Percentiles rank a stretch among this genome's conserved stretches.
Conservation (phyloP, 2,329 filamentous ascomycete species). For the Hypoxylon sp. region DNA sequence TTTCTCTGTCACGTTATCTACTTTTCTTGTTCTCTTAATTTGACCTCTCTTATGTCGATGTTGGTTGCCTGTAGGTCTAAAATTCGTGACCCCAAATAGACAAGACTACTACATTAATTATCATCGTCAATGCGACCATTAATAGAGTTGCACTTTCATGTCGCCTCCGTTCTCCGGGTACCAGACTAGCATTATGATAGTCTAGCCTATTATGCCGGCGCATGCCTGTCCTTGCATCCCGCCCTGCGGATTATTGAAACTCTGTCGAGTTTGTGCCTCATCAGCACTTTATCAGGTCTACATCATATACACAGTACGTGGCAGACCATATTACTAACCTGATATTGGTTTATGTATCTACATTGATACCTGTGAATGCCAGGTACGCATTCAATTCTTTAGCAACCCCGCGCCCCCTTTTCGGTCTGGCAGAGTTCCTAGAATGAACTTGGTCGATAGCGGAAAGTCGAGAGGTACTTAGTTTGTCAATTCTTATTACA, state of each 20-base stretch:
- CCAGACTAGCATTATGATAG: conserved; percentile 43
- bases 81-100: conserved; percentile 32
- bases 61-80: conserved; percentile 37
- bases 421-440: conserved; percentile 22
- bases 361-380: background rate
- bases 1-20: conserved; percentile 33
- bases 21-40: conserved; percentile 37
- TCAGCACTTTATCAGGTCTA: conserved; percentile 30
- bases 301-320: conserved; percentile 15
- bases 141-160: conserved; percentile 45
- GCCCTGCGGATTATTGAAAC: conserved; percentile 31
- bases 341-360: conserved; percentile 1
- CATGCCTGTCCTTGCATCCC: conserved; percentile 37
- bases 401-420: conserved; percentile 25
- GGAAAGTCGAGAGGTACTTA: conserved; percentile 26
- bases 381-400: conserved; percentile 4
- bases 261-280: conserved; percentile 33
- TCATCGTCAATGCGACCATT: conserved; percentile 44
- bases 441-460: conserved; percentile 23
- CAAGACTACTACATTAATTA: conserved; percentile 40
- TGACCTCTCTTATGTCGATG: conserved; percentile 34
- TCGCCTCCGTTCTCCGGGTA: conserved; percentile 41
- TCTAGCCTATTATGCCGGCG: conserved; percentile 45
- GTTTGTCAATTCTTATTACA: conserved; percentile 36
- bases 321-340: background rate